Conservation (phyloP, 2,329 filamentous ascomycete genomes). For the Fusarium penzigii region DNA sequence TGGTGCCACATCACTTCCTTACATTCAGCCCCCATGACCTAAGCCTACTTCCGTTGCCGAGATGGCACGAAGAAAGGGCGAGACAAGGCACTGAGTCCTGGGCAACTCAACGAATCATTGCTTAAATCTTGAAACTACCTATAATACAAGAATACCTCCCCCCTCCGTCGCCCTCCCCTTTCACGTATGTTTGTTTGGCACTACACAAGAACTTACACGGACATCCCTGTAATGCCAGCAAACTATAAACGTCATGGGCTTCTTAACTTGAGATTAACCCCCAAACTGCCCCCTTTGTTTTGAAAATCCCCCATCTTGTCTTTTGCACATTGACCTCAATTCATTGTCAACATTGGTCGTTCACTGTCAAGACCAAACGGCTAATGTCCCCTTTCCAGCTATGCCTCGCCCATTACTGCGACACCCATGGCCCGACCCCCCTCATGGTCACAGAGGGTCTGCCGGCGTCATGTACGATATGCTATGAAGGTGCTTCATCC, state of each 20-base stretch:
- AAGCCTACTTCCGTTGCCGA: slow-evolving; percentile 20
- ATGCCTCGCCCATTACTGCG: slow-evolving; percentile 71
- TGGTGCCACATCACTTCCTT: slow-evolving; percentile 31
- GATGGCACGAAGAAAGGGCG: slow-evolving; percentile 16
- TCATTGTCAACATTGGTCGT: slow-evolving; percentile 2
- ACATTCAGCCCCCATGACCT: slow-evolving; percentile 28
- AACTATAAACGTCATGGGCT: slow-evolving; percentile 24
- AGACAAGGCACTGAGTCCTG: slow-evolving; percentile 11
- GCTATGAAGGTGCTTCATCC: slow-evolving; percentile 48
- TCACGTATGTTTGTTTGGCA: slow-evolving; percentile 9
- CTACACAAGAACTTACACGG: slow-evolving; percentile 9
- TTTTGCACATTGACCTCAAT: slow-evolving; percentile 1
- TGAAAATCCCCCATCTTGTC: slow-evolving; percentile 11
- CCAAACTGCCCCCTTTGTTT: slow-evolving; percentile 16
- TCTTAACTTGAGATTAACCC: slow-evolving; percentile 19
- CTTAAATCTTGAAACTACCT: slow-evolving; percentile 6
- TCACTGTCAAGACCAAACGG: slow-evolving; percentile 19
- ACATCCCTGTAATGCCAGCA: slow-evolving; percentile 18
- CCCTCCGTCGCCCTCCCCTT: slow-evolving; percentile 14
- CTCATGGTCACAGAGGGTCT: slow-evolving; percentile 70
- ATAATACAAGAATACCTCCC: slow-evolving; percentile 15
- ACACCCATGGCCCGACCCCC: slow-evolving; percentile 68
- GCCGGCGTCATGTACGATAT: slow-evolving; percentile 60
- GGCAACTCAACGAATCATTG: slow-evolving; percentile 22
- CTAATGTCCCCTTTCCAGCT: slow-evolving; percentile 53